These are phyloP conservation scores for Fusarium gaditjirri DNA, from an alignment of 2,329 filamentous ascomycete species.

Conservation along the genomic window DNA sequence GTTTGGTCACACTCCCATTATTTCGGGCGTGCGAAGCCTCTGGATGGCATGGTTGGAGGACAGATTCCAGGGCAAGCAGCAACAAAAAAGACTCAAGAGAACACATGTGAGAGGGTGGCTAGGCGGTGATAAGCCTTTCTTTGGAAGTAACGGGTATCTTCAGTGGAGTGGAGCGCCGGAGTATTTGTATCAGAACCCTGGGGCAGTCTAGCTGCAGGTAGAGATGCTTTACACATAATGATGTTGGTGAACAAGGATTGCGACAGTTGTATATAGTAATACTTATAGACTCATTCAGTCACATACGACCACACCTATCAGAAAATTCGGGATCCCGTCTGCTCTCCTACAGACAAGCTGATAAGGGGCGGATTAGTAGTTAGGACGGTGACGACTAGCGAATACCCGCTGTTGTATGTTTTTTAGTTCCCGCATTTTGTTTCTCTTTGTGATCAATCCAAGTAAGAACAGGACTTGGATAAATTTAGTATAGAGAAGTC, in stretches of 20 bases:
- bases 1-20: constrained; percentile 3
- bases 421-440: no score
- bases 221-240: background rate
- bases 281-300: background rate
- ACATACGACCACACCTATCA: background rate
- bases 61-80: background rate
- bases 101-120: background rate
- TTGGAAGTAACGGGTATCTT: constrained; percentile 1
- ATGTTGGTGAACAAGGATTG: background rate
- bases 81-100: background rate
- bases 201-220: background rate
- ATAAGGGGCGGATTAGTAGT: background rate
- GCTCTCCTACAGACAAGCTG: background rate
- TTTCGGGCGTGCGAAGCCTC: background rate
- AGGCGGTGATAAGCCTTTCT: background rate
- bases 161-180: constrained; percentile 14
- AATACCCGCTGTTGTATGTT: background rate
- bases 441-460: no score
- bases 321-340: background rate
- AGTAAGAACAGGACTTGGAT: no score
- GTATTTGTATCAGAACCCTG: constrained; percentile 16
- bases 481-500: no score
- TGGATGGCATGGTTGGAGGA: constrained; percentile 9
- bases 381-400: background rate
- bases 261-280: background rate